A percentile compares a stretch with the other conserved stretches of the same genome.
These are phyloP conservation scores for Colletotrichum gloeosporioides DNA, from an alignment of 2,329 filamentous ascomycete species.

Conservation along the genomic window DNA sequence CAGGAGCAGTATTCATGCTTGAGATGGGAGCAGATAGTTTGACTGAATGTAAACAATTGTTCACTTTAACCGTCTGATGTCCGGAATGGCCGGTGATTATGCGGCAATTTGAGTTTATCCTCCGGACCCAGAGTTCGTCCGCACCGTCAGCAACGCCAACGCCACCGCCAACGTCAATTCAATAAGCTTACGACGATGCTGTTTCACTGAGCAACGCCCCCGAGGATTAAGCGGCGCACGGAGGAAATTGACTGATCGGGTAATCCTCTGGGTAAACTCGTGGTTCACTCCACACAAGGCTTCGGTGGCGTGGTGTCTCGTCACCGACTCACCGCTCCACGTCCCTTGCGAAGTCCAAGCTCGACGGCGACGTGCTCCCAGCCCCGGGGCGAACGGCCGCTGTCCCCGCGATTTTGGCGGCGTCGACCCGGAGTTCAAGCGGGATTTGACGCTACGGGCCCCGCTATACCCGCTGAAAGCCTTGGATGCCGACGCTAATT, in stretches of 20 bases:
- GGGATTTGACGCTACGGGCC: not conserved
- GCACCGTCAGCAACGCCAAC: not conserved
- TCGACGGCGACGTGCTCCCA: not conserved
- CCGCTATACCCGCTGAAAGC: not conserved
- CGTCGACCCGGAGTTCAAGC: constrained; percentile 18
- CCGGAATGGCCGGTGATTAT: not conserved
- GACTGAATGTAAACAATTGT: not conserved
- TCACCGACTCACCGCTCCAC: not conserved
- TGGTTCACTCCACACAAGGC: not conserved
- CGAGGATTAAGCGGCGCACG: not conserved
- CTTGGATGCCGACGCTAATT: not conserved
- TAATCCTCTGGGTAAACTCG: not conserved
- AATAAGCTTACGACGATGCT: not conserved
- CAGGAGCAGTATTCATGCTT: constrained; percentile 1
- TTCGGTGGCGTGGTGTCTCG: not conserved
- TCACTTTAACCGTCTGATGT: not conserved
- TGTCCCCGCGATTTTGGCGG: constrained; percentile 10
- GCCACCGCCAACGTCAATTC: not conserved
- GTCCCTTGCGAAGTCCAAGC: not conserved
- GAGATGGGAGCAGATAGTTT: not conserved
- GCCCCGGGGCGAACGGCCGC: not conserved
- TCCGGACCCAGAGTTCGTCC: not conserved
- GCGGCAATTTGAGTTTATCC: not conserved
- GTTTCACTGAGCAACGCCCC: not conserved
- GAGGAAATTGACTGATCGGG: not conserved